phyloP scores from a whole-genome alignment of 2,329 filamentous ascomycete species.

The Mycosphaerella sp. region DNA sequence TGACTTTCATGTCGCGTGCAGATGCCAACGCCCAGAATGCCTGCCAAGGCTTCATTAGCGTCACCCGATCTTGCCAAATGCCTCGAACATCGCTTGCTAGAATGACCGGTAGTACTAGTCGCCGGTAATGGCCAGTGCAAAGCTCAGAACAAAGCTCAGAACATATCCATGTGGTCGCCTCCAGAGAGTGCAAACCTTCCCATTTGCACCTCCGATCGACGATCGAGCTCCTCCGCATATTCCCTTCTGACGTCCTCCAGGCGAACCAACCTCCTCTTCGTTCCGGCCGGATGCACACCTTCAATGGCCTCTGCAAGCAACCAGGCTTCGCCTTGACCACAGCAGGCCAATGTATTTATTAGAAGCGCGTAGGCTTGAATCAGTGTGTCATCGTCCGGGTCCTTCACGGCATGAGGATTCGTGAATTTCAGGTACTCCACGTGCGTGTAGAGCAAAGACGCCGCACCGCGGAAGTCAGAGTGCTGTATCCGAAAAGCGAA shows the following conservation, averaged over 20 bases:
- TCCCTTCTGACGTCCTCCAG: conserved; percentile 79
- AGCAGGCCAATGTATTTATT: conserved; percentile 87
- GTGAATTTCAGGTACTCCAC: conserved; percentile 44
- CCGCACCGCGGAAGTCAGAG: conserved; percentile 76
- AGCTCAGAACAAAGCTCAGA: conserved; percentile 17
- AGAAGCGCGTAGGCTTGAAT: conserved; percentile 78
- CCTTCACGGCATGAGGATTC: conserved; percentile 21
- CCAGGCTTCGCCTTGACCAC: conserved; percentile 76
- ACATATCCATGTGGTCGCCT: conserved; percentile 33
- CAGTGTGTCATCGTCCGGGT: conserved; percentile 49
- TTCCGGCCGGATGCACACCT: conserved; percentile 33
- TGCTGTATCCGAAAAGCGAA: conserved; percentile 85
- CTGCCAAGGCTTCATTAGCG: no score
- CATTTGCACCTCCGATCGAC: conserved; percentile 78
- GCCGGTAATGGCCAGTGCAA: no score
- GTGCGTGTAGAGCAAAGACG: conserved; percentile 51
- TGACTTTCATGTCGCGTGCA: no score
- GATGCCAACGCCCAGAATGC: no score
- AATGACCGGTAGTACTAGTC: no score
- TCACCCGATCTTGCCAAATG: no score
- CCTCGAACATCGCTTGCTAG: no score
- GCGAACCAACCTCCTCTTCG: conserved; percentile 71
- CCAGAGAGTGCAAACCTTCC: conserved; percentile 74
- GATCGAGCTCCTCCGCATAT: conserved; percentile 85
- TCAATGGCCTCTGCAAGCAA: conserved; percentile 53